Evolutionary conservation across 2,329 filamentous ascomycete genomes (phyloP).

Genomic region (Sclerotinia glacialis): DNA sequence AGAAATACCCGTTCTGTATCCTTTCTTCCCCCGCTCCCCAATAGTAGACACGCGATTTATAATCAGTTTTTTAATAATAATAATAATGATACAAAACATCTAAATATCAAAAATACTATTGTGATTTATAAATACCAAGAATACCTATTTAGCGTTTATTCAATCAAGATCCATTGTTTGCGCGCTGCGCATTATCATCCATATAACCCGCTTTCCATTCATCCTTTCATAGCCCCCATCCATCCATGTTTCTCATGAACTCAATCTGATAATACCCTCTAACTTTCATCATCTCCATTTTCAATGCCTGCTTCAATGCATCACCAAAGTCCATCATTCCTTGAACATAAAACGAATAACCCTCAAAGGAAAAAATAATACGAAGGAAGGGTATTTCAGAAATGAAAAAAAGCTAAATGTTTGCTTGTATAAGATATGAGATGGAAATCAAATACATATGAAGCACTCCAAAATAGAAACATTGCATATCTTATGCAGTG

Average conservation of each 20-base stretch:
- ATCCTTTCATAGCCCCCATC: no score
- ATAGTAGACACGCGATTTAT: no score
- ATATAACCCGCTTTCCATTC: background rate
- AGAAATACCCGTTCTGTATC: no score
- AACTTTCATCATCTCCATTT: background rate
- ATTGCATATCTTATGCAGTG: background rate
- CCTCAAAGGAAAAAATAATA: background rate
- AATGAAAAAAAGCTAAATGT: background rate
- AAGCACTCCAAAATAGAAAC: background rate
- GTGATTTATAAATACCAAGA: no score
- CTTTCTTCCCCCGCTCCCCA: no score
- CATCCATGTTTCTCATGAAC: background rate
- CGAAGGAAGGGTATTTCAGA: conserved; percentile 5
- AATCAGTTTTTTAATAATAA: no score
- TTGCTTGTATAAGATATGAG: background rate
- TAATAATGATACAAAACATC: background rate
- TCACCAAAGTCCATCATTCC: background rate
- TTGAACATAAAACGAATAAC: background rate
- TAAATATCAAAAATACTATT: background rate
- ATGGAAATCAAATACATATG: background rate
- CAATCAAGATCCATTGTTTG: no score
- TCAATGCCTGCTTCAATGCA: background rate
- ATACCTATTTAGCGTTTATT: background rate
- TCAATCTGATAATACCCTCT: background rate
- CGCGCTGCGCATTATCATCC: background rate